Base-by-base conservation (phyloP, 176 grass and related monocot species). In the Stipa capillata region DNA sequence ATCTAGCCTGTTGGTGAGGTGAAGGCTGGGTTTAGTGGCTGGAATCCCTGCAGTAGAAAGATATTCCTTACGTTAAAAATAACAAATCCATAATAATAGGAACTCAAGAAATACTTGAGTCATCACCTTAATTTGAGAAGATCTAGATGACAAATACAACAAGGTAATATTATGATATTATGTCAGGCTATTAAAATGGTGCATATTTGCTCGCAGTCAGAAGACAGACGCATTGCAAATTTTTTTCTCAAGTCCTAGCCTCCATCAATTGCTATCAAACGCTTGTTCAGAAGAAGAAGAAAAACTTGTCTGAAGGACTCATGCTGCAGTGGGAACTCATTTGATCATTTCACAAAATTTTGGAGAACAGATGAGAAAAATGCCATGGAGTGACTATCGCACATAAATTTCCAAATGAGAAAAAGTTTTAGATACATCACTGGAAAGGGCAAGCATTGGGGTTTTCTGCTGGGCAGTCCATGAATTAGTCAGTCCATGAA, bases 1-100 rank as follows among this genome's bases (percentile, higher is more conserved):
- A 52, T 98, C 92, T 21, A 98, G 74, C 43, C 96, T 77, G 60
- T 95, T 98, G 2, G 96, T 90, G 18, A 95, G 73, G 73, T 98
- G 96, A 63, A 98, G 78, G 15, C 91, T 87, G 41, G 70, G 78
- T 45, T 82, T 77, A 23, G 21, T 81, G 36, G 43, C 15, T 20
- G 52, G 36, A 34, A 85, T 16, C 42, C 40, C 94, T 97, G 84
- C 72, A 65, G 13, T 29, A 31, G 48, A 34, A 73, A 36, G 21
- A 52, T 73, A 42, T 60, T 20, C 27, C 34, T 61, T 28, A 35
- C 53, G 34, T 84, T 45, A 75, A 31, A 80, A 61, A 61, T 29
- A 45, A 36, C 1, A 39, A 70, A 51, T 21, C 12, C 48, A 33
- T 18, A 69, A 43, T 42, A 52, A 50, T 21, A n/a, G 4, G 0